Evolutionary conservation across 371 early-diverging fungal species (phyloP), one percentile per base, ranked within the genome.

Genomic region (Chytridium lagenaria): DNA sequence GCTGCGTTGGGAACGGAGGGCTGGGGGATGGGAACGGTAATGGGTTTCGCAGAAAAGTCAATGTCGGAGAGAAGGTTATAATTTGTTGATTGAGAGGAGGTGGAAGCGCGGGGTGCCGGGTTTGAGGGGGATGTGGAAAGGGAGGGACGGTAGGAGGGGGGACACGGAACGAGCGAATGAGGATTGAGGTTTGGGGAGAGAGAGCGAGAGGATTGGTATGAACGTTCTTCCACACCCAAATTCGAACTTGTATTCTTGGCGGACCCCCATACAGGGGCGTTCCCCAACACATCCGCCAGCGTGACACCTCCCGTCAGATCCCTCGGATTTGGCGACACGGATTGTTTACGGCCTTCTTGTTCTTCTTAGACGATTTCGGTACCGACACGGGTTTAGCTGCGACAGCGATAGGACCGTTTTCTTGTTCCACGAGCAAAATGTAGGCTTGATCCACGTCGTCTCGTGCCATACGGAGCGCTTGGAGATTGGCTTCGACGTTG

Each of bases 61-160:
- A 61, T 61, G 34, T 61, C 61, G 61, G 61, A 61, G 61, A 61
- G 61, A 26, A 61, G 61, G 36, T 15, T 34, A 34, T 22, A 61
- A 36, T 28, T 26, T 5, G 5, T 52, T 52, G 44, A 44, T 44
- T 19, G 12, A 26, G 36, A 10, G 36, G 61, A 34, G 61, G 19
- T 55, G 57, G 57, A 7, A 26, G 57, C 57, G 57, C 26, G 7
- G n/a, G n/a, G n/a, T n/a, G n/a, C n/a, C n/a, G n/a, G n/a, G 57
- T 19, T 55, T 7, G 57, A 26, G 10, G 57, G 57, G 57, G 44
- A 44, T 44, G 12, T 7, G 44, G 7, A 44, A 44, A 19, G 44
- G 12, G 44, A 44, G 44, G 12, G 44, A 44, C 44, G 44, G 12
- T 44, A 19, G 7, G 44, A 19, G 44, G 19, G 44, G 44, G 44